Evolutionary conservation across 768 basidiomycete genomes (phyloP).

Genomic region (Termitomyces sp.): DNA sequence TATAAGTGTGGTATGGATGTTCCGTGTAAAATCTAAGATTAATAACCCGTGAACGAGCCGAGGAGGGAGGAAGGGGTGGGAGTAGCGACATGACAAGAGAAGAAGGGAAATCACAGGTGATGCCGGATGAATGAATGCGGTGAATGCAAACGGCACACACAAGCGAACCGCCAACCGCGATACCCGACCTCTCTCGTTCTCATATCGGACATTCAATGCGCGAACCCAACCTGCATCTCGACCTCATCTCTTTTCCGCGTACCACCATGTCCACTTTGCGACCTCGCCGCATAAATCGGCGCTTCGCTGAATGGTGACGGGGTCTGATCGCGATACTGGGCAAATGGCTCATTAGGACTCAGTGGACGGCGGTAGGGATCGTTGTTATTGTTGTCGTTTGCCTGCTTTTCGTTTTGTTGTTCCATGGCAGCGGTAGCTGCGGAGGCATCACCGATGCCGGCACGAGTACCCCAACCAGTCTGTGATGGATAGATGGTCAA

Average conservation of each 20-base stretch:
- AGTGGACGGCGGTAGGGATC: slow-evolving; percentile 21
- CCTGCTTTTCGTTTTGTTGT: slow-evolving; percentile 30
- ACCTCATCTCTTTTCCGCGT: slow-evolving; percentile 24
- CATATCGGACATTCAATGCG: slow-evolving; percentile 15
- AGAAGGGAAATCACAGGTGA: neutral
- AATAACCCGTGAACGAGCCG: neutral
- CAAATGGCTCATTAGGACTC: slow-evolving; percentile 12
- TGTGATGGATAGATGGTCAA: slow-evolving; percentile 18
- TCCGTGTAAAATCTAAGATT: slow-evolving; percentile 5
- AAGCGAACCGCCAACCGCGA: neutral
- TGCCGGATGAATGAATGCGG: neutral
- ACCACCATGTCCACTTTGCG: slow-evolving; percentile 11
- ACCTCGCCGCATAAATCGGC: slow-evolving; percentile 17
- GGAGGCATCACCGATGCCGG: slow-evolving; percentile 83
- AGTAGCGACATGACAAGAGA: too few species aligned
- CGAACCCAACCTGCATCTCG: slow-evolving; percentile 34
- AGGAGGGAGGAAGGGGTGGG: neutral
- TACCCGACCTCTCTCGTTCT: neutral
- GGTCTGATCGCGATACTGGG: slow-evolving; percentile 25
- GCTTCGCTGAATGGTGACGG: slow-evolving; percentile 24
- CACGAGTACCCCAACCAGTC: slow-evolving; percentile 96
- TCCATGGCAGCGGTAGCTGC: slow-evolving; percentile 71
- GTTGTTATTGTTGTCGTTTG: slow-evolving; percentile 24
- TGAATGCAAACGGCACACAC: neutral
- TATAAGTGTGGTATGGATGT: slow-evolving; percentile 6